phyloP scores from a whole-genome alignment of 108 stramenopile species.

The Fragilaria crotonensis region DNA sequence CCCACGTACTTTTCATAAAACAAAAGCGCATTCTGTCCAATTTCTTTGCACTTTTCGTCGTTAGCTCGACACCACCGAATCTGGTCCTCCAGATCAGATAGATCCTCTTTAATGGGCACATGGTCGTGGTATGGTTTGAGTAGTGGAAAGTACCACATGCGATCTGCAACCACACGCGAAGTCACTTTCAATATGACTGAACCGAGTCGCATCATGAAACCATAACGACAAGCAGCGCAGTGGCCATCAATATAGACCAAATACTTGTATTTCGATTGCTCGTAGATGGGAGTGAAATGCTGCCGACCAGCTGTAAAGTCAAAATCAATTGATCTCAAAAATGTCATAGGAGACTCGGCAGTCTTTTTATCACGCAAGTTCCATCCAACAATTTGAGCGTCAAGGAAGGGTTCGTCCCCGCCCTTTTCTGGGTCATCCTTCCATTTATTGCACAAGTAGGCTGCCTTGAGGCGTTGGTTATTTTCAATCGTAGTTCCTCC shows the following conservation, averaged over 20 bases:
- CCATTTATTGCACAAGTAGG: constrained; percentile 77
- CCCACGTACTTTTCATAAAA: constrained; percentile 85
- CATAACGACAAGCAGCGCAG: constrained; percentile 99
- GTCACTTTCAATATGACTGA: constrained; percentile 96
- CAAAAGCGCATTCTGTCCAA: constrained; percentile 66
- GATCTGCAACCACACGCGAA: constrained; percentile 87
- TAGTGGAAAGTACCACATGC: constrained; percentile 99
- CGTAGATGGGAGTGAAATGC: constrained; percentile 97
- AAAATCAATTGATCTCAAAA: constrained; percentile 70
- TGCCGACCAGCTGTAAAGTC: constrained; percentile 87
- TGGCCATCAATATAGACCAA: constrained; percentile 98
- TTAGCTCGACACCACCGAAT: constrained; percentile 95
- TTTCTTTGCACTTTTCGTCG: constrained; percentile 91
- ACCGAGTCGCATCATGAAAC: constrained; percentile 99
- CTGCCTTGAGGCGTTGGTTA: constrained; percentile 94
- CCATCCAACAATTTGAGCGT: constrained; percentile 97
- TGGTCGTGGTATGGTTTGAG: constrained; percentile 94
- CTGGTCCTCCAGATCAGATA: constrained; percentile 94
- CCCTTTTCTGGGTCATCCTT: constrained; percentile 83
- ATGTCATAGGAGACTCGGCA: constrained; percentile 83
- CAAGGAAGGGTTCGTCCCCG: constrained; percentile 81
- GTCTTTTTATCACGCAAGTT: constrained; percentile 97
- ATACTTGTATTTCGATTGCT: constrained; percentile 97
- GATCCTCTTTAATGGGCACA: constrained; percentile 92
- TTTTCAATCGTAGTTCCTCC: constrained; percentile 93